phyloP scores from a whole-genome alignment of 441 rosid species.

The Erodium texanum region DNA sequence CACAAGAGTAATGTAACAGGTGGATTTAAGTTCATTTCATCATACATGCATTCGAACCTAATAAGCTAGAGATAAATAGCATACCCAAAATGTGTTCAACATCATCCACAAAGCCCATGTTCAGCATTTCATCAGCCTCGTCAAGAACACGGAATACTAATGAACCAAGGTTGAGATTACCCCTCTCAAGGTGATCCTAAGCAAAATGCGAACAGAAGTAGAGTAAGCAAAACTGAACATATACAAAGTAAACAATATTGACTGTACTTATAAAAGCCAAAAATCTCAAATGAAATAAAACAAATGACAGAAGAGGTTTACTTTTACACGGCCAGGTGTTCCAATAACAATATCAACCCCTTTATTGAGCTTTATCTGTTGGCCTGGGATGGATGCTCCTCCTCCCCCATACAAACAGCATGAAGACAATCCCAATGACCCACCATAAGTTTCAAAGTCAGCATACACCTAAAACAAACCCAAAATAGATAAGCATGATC shows the following conservation, averaged over 20 bases:
- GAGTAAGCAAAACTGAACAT: neutral
- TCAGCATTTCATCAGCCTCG: constrained; percentile 96
- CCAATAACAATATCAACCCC: constrained; percentile 88
- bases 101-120: constrained; percentile 95
- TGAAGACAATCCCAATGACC: constrained; percentile 55
- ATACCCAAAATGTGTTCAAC: constrained; percentile 85
- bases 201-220: constrained; percentile 1
- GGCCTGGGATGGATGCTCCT: constrained; percentile 56
- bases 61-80: neutral
- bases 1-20: neutral
- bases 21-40: too few relatives aligned
- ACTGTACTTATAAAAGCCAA: constrained; percentile 1
- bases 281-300: neutral
- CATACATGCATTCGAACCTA: neutral
- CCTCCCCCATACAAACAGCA: constrained; percentile 68
- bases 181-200: constrained; percentile 81
- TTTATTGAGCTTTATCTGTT: constrained; percentile 56
- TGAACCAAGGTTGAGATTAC: constrained; percentile 49
- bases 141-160: constrained; percentile 88
- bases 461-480: constrained; percentile 40
- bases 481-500: neutral
- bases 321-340: constrained; percentile 93
- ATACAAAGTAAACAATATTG: neutral
- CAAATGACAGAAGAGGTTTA: constrained; percentile 17
- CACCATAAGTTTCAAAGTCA: constrained; percentile 80